Evolutionary conservation across 2,329 filamentous ascomycete genomes (phyloP), one percentile per base, ranked within the genome.

Genomic region (Trichoderma arundinaceum): DNA sequence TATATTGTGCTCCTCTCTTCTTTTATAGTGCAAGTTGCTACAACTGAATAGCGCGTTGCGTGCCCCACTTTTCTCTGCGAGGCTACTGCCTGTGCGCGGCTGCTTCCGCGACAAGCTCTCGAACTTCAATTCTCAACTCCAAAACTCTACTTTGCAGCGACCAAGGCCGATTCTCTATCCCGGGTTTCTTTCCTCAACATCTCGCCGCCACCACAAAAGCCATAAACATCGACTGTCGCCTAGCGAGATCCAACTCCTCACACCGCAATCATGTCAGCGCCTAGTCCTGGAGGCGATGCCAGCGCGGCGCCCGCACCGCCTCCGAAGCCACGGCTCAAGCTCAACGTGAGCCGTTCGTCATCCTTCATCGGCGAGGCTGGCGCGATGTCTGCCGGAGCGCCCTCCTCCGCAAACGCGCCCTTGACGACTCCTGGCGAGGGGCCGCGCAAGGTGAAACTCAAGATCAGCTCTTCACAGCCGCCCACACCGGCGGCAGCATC

Each of bases 391-490:
- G 68, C 72, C 17, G 44, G 63, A 17, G 35, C 67, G 6, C 38
- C 69, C 1, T 32, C 53, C 3, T 54, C 66, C 15, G 44, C 65
- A 13, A 43, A n/a, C 22, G 49, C 48, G 38, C 65, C 46, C 17
- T 57, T 65, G 7, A 62, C 66, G 17, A 76, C 74, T 12, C 72
- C 76, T 15, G 70, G 71, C 66, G 77, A 77, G 39, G 75, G 73
- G 41, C 67, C 70, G 19, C 76, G 77, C 66, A 79, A 79, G 64
- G 73, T 80, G 63, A 82, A 81, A 71, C 76, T 82, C 68, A 81
- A 80, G 67, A 71, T 81, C 38, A 77, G 73, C 53, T 73, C 76
- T 13, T 78, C 79, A 43, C 76, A 77, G 67, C 77, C 78, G 5
- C 67, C 76, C 2, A 80, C 78, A 13, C 78, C 79, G n/a, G 73